Evolutionary conservation across 345 rosid species (phyloP).

Genomic region (Bruguiera gymnorhiza): DNA sequence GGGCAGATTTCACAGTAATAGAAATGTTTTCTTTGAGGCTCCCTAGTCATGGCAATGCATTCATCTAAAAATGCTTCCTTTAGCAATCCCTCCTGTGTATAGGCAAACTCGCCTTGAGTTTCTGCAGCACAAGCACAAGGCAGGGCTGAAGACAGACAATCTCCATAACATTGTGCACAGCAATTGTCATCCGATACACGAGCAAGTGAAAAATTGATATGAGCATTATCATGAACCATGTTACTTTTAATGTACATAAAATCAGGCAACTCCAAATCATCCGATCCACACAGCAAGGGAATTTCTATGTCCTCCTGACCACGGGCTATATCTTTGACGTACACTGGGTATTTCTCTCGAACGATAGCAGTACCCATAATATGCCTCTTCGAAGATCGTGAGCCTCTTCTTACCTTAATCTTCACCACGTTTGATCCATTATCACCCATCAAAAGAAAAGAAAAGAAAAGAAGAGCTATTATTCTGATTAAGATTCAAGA

Average conservation of each 20-base stretch:
- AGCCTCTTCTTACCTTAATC: background rate
- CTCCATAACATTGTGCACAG: slow-evolving; percentile 20
- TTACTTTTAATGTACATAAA: slow-evolving; percentile 21
- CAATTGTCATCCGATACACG: slow-evolving; percentile 23
- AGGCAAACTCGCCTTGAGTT: slow-evolving; percentile 30
- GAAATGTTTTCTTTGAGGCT: slow-evolving; percentile 21
- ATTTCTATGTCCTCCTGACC: slow-evolving; percentile 26
- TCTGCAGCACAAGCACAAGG: slow-evolving; percentile 27
- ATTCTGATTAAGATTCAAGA: background rate
- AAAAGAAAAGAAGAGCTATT: background rate
- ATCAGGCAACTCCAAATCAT: slow-evolving; percentile 12
- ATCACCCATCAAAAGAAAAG: background rate
- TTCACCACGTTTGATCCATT: background rate
- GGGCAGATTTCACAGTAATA: slow-evolving; percentile 23
- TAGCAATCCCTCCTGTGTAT: slow-evolving; percentile 15
- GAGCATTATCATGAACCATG: slow-evolving; percentile 16
- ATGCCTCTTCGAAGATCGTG: background rate
- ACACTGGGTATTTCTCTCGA: slow-evolving; percentile 18
- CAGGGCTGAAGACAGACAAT: slow-evolving; percentile 19
- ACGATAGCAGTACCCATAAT: background rate
- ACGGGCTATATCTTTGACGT: slow-evolving; percentile 27
- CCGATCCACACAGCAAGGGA: slow-evolving; percentile 11
- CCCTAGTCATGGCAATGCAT: slow-evolving; percentile 8
- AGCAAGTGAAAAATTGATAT: slow-evolving; percentile 21
- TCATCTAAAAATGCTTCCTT: slow-evolving; percentile 23